Conservation (phyloP, 1,284 basidiomycete species). For the Termitomyces sp. region DNA sequence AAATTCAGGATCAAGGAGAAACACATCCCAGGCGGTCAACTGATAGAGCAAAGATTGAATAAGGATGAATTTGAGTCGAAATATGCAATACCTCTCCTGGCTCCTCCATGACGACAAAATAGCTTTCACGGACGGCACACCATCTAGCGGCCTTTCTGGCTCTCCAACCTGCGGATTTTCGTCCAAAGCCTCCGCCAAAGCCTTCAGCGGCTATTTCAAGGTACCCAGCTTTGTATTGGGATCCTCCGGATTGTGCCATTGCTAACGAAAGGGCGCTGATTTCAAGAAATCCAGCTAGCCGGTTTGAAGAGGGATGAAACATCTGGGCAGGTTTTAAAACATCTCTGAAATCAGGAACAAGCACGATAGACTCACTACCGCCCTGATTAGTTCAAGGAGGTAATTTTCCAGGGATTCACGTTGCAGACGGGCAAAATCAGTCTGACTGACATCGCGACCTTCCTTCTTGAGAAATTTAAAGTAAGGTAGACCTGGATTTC, state of each 20-base stretch:
- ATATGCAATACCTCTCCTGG: conserved; percentile 67
- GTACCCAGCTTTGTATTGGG: conserved; percentile 88
- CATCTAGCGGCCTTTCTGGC: conserved; percentile 76
- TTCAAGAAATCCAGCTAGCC: conserved; percentile 92
- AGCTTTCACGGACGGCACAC: conserved; percentile 94
- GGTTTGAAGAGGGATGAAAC: conserved; percentile 93
- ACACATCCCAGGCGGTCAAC: conserved; percentile 87
- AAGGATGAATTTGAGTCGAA: neutral
- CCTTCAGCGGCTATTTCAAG: conserved; percentile 54
- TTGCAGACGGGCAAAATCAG: conserved; percentile 78
- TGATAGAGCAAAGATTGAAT: conserved; percentile 34
- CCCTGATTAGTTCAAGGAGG: conserved; percentile 82
- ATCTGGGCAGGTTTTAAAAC: conserved; percentile 55
- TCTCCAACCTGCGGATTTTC: conserved; percentile 62
- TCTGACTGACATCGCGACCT: conserved; percentile 49
- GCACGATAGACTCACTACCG: conserved; percentile 60
- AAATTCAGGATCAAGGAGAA: conserved; percentile 90
- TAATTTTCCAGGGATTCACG: conserved; percentile 86
- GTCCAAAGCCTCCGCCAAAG: conserved; percentile 53
- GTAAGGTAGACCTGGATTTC: conserved; percentile 69
- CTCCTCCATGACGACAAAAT: conserved; percentile 83
- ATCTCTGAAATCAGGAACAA: conserved; percentile 6
- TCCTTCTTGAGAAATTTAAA: conserved; percentile 76
- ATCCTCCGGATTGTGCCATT: conserved; percentile 79
- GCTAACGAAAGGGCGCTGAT: conserved; percentile 85